Evolutionary conservation across 192 early-diverging fungal species (phyloP).

Genomic region (Podila minutissima): DNA sequence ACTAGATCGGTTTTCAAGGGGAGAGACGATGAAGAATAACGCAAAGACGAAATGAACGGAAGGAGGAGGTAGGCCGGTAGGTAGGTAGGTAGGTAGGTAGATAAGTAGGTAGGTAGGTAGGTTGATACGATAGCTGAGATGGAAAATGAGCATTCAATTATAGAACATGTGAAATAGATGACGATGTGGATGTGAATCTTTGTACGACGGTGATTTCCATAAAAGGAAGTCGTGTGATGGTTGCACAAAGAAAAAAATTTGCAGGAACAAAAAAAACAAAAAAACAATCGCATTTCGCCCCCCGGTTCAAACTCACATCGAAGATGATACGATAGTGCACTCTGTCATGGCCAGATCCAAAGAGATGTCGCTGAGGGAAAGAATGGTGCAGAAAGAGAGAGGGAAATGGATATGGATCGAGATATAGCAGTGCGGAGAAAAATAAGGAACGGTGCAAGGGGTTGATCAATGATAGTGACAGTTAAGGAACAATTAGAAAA

Average conservation of each 20-base stretch:
- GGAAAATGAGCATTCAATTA: not conserved
- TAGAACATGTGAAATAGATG: not conserved
- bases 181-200: not conserved
- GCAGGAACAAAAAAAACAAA: no score
- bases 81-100: no score
- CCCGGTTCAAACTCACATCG: not conserved
- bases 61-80: no score
- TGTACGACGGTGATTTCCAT: conserved; percentile 15
- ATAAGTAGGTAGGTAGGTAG: no score
- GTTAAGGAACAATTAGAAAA: not conserved
- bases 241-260: conserved; percentile 13
- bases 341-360: no score
- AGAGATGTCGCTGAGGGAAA: not conserved
- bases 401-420: no score
- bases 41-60: no score
- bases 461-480: not conserved
- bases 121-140: no score
- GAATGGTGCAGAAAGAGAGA: not conserved
- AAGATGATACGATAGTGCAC: no score
- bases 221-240: conserved; percentile 45
- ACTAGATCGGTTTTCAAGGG: no score
- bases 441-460: not conserved
- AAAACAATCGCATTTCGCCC: no score
- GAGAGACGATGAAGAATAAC: no score
- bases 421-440: not conserved